Conservation (phyloP, 805 yeast species). For the Metschnikowia noctiluminum region DNA sequence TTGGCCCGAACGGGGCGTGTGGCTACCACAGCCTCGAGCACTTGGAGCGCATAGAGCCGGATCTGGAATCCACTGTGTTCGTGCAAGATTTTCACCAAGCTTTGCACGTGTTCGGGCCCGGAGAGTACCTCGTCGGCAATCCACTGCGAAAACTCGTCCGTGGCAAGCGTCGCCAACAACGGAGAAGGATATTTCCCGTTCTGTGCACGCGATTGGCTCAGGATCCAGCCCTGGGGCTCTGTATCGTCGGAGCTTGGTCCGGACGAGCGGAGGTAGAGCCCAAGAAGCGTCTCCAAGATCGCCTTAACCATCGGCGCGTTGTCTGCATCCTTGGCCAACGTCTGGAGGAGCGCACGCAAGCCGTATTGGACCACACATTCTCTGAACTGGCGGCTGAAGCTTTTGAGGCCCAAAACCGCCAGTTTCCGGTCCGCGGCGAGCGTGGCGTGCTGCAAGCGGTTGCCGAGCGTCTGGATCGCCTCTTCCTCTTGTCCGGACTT, state of each 20-base stretch:
- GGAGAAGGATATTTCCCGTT: slow-evolving; percentile 83
- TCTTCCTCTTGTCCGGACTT: slow-evolving; percentile 59
- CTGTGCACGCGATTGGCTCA: slow-evolving; percentile 67
- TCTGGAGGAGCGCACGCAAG: slow-evolving; percentile 63
- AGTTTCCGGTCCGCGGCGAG: slow-evolving; percentile 83
- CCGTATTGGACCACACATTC: slow-evolving; percentile 90
- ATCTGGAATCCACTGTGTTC: slow-evolving; percentile 67
- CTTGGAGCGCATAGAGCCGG: slow-evolving; percentile 75
- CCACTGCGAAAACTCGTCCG: slow-evolving; percentile 90
- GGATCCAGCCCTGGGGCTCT: slow-evolving; percentile 64
- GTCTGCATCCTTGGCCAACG: slow-evolving; percentile 61
- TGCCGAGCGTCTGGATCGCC: slow-evolving; percentile 84
- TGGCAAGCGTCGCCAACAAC: slow-evolving; percentile 49
- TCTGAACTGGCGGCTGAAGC: slow-evolving; percentile 82
- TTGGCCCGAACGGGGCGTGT: slow-evolving; percentile 73
- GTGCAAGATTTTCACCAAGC: slow-evolving; percentile 43
- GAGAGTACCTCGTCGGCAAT: slow-evolving; percentile 91
- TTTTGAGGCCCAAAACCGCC: slow-evolving; percentile 84
- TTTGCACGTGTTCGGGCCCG: slow-evolving; percentile 26
- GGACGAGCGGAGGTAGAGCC: slow-evolving; percentile 60
- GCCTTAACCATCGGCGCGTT: slow-evolving; percentile 76
- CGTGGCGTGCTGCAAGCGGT: slow-evolving; percentile 79
- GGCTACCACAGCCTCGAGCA: slow-evolving; percentile 77
- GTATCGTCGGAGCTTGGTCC: slow-evolving; percentile 41
- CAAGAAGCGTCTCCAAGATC: slow-evolving; percentile 77